phyloP scores from a whole-genome alignment of 257 asterid genomes.

The Nicotiana sylvestris region DNA sequence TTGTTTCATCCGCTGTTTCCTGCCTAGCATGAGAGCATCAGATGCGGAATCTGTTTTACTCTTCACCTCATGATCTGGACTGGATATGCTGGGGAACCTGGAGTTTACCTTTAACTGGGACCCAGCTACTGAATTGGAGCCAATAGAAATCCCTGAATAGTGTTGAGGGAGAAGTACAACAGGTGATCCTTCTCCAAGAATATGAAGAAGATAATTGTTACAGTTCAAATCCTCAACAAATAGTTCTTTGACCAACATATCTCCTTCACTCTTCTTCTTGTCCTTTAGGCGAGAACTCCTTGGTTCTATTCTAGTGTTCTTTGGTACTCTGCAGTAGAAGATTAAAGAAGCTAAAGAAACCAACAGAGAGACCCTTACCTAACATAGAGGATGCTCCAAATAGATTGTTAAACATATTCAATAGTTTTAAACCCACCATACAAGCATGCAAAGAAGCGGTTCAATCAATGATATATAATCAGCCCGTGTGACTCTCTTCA shows the following conservation, averaged over 20 bases:
- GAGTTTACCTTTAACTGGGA: slow-evolving; percentile 38
- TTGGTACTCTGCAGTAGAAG: slow-evolving; percentile 51
- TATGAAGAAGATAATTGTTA: slow-evolving; percentile 60
- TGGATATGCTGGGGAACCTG: slow-evolving; percentile 49
- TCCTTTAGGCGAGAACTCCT: slow-evolving; percentile 89
- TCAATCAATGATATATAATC: neutral
- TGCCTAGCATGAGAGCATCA: slow-evolving; percentile 28
- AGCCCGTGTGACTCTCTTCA: neutral
- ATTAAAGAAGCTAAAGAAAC: slow-evolving; percentile 22
- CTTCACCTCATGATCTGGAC: slow-evolving; percentile 47
- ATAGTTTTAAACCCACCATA: slow-evolving; percentile 6
- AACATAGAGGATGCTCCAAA: neutral
- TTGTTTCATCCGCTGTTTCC: slow-evolving; percentile 38
- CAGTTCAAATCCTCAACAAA: slow-evolving; percentile 75
- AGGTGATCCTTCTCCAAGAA: slow-evolving; percentile 76
- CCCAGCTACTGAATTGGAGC: slow-evolving; percentile 32
- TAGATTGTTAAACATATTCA: neutral
- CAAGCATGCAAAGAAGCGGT: neutral
- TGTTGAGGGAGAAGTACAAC: slow-evolving; percentile 68
- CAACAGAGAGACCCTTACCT: neutral
- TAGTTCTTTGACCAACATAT: slow-evolving; percentile 70
- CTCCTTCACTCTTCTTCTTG: slow-evolving; percentile 86
- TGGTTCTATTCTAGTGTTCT: slow-evolving; percentile 54
- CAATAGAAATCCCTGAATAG: slow-evolving; percentile 35
- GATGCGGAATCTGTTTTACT: slow-evolving; percentile 25